Evolutionary conservation across 23 red algal species (phyloP), one percentile per base, ranked within the genome.

Genomic region (Gracilaria vermiculophylla): DNA sequence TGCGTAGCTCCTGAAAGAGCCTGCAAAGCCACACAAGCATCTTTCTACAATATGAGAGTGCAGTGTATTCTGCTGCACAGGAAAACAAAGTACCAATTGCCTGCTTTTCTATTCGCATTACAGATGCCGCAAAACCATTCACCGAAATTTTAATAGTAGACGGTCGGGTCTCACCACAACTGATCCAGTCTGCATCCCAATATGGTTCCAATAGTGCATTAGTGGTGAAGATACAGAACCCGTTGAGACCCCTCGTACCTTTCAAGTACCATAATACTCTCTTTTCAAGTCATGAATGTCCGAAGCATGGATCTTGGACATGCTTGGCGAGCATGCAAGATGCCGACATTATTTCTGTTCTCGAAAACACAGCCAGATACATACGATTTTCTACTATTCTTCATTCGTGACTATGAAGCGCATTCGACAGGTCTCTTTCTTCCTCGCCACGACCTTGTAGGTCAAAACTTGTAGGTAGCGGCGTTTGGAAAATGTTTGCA

Each of bases 51-150:
- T 42, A n/a, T 40, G n/a, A 69, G 2, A 69, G 3, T 40, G 82
- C 82, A 24, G 75, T 74, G 15, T 75, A 87, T 57, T 87, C 66
- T 23, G 82, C 45, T 74, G 73, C 66, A 33, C 62, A 62, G 21
- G 69, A 74, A 2, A 24, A 75, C 9, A 87, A 31, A 21, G 82
- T 23, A 23, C 25, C 28, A 1, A 76, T 20, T 4, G 69, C 32
- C 40, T 87, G 62, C 45, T 43, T 51, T 24, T 73, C 36, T 2
- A 34, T 35, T 65, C 82, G 75, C 31, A 87, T 21, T 1, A 87
- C 27, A 24, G 48, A 43, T 10, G 42, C 66, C 21, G 44, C 82
- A 19, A 19, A 36, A 25, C 73, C 39, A 6, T 35, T 75, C 5
- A 73, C 12, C n/a, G 33, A 17, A 2, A 87, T 52, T 25, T 37